Evolutionary conservation across 2,329 filamentous ascomycete species (phyloP).

Genomic region (Neofusicoccum sp.): DNA sequence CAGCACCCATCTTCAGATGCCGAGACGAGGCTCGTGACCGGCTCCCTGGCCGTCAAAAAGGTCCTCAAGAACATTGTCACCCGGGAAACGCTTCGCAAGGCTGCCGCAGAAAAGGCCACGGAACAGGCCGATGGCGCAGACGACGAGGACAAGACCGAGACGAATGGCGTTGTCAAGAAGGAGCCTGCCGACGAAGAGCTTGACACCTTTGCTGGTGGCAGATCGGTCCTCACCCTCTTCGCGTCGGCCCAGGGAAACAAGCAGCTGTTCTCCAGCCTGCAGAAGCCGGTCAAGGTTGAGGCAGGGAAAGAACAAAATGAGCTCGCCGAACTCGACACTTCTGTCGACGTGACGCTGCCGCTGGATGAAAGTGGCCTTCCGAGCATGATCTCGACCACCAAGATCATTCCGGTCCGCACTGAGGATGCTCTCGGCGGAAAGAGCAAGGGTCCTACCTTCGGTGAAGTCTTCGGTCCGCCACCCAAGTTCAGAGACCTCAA

Average conservation of each 20-base stretch:
- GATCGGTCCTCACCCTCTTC: slow-evolving; percentile 70
- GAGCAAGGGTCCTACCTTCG: slow-evolving; percentile 62
- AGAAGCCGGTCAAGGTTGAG: slow-evolving; percentile 48
- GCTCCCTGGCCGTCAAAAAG: slow-evolving; percentile 35
- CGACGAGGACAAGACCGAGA: background rate
- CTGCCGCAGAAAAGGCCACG: background rate
- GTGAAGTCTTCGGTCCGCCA: slow-evolving; percentile 71
- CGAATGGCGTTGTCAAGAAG: slow-evolving; percentile 16
- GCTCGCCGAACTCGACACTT: slow-evolving; percentile 37
- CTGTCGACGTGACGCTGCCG: slow-evolving; percentile 45
- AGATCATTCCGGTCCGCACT: slow-evolving; percentile 57
- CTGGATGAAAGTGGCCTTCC: slow-evolving; percentile 68
- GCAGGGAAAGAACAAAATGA: slow-evolving; percentile 32
- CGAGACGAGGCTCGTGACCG: slow-evolving; percentile 31
- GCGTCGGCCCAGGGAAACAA: slow-evolving; percentile 64
- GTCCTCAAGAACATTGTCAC: slow-evolving; percentile 29
- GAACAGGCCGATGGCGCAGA: background rate
- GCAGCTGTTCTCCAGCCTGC: slow-evolving; percentile 84
- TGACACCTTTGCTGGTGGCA: slow-evolving; percentile 38
- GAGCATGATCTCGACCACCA: slow-evolving; percentile 68
- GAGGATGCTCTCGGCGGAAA: slow-evolving; percentile 46
- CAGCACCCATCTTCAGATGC: slow-evolving; percentile 27
- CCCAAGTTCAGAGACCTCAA: slow-evolving; percentile 64
- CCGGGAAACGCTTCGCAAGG: slow-evolving; percentile 29
- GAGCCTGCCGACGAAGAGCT: slow-evolving; percentile 16